Evolutionary conservation across 768 basidiomycete species (phyloP), one percentile per base, ranked within the genome.

Genomic region (Mycena leptocephala): DNA sequence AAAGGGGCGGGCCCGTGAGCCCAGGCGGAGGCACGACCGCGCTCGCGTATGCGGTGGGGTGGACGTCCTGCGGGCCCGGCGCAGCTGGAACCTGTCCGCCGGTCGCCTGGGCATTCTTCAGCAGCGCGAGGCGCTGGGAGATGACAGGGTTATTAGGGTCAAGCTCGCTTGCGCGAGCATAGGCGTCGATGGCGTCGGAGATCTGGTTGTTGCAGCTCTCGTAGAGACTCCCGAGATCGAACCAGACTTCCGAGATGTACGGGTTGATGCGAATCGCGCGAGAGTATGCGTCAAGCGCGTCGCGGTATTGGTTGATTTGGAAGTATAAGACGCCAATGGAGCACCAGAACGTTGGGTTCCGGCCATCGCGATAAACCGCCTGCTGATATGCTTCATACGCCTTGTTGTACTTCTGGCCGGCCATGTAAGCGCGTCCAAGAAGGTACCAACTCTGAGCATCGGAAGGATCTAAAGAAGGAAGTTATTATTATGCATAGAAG

Each of bases 381-480:
- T 99, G 98, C 81, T 99, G 98, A 83, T 99, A 99, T 0, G 97
- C 97, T 84, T 99, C 98, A 86, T 99, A 99, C 22, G 98, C 98
- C 84, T 99, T 99, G 90, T 98, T 99, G 88, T 99, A 99, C 84
- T 99, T 98, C 85, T 96, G 96, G 22, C 96, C 97, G 20, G 97
- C 96, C 97, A 99, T 99, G 85, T 97, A 99, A 1, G 98, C 98
- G 77, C 98, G 96, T 69, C 98, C 98, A 76, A 99, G 94, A 53
- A 99, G 92, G 86, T 99, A 99, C 98, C 98, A 99, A 81, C 96
- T 97, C 86, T 99, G 98, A 22, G 98, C 96, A 83, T 99, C 98
- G 32, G 94, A 91, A 22, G 96, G 93, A 86, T 99, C 98, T 97
- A 81, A 39, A 48, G 71, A 41, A 62, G 32, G 35, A 41, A 18